Percentiles rank a stretch among this genome's conserved stretches.
Evolutionary conservation across 257 asterid species (phyloP).

Genomic region (Solanum clarkiae): DNA sequence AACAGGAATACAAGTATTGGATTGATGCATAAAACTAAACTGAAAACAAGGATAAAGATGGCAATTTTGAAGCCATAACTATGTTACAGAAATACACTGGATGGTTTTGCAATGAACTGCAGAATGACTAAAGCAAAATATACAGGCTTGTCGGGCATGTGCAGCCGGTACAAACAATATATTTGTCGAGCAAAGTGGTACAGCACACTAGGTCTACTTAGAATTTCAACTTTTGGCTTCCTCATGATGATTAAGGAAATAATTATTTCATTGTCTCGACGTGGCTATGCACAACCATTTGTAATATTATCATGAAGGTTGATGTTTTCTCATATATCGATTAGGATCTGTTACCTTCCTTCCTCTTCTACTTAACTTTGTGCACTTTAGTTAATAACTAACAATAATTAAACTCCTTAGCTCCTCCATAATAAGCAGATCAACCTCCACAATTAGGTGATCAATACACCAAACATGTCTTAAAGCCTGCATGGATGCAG

Average conservation of each 20-base stretch:
- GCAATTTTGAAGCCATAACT: not conserved
- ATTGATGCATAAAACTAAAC: not conserved
- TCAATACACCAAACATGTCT: not conserved
- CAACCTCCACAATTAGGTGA: not conserved
- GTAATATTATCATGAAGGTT: not conserved
- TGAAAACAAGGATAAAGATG: not conserved
- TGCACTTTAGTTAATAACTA: not conserved
- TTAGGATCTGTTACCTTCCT: not conserved
- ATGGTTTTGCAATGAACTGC: not conserved
- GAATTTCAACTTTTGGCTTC: not conserved
- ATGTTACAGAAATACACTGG: not conserved
- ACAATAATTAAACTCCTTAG: not conserved
- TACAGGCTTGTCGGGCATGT: not conserved
- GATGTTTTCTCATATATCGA: not conserved
- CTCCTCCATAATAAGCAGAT: not conserved
- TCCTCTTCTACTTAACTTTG: not conserved
- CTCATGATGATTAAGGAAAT: not conserved
- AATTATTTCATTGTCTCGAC: not conserved
- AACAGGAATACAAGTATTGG: not conserved
- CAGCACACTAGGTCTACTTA: not conserved
- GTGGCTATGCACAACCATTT: not conserved
- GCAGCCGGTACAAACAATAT: not conserved
- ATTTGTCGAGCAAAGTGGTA: not conserved
- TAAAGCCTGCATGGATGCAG: not conserved
- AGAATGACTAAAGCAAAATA: not conserved